Conservation (phyloP, 2,329 filamentous ascomycete genomes). For the Colletotrichum gloeosporioides region DNA sequence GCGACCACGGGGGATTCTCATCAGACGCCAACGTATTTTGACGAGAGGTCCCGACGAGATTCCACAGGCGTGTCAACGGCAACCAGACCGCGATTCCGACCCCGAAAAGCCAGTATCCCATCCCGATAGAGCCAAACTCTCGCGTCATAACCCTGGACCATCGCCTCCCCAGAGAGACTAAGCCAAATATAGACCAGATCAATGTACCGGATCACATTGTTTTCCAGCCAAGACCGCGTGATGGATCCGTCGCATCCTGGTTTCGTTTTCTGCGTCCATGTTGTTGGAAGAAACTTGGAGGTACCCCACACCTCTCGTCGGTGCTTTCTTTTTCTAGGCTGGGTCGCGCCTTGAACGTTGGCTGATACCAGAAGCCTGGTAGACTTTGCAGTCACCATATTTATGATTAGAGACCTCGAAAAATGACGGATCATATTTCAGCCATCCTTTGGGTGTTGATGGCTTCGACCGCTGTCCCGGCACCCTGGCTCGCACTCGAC, state of each 20-base stretch:
- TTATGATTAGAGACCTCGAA: background rate
- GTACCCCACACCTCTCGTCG: background rate
- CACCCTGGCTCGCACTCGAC: background rate
- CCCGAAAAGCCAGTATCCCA: background rate
- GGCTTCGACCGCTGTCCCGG: background rate
- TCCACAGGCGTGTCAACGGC: background rate
- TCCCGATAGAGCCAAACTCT: background rate
- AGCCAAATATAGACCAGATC: background rate
- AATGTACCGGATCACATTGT: background rate
- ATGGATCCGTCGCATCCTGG: background rate
- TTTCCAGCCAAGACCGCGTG: background rate
- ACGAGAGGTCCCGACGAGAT: background rate
- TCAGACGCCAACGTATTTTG: rapidly evolving
- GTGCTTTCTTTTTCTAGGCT: background rate
- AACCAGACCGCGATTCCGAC: rapidly evolving
- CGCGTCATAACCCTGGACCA: background rate
- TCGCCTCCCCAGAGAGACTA: background rate
- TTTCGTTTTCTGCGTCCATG: background rate
- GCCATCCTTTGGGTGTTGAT: background rate
- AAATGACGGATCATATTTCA: background rate
- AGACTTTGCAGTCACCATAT: background rate
- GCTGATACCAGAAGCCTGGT: background rate
- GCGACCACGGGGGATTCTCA: background rate
- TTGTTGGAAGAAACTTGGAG: background rate
- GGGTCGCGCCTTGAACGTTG: background rate